phyloP scores from a whole-genome alignment of 768 basidiomycete species.

The Royoungia palumana region DNA sequence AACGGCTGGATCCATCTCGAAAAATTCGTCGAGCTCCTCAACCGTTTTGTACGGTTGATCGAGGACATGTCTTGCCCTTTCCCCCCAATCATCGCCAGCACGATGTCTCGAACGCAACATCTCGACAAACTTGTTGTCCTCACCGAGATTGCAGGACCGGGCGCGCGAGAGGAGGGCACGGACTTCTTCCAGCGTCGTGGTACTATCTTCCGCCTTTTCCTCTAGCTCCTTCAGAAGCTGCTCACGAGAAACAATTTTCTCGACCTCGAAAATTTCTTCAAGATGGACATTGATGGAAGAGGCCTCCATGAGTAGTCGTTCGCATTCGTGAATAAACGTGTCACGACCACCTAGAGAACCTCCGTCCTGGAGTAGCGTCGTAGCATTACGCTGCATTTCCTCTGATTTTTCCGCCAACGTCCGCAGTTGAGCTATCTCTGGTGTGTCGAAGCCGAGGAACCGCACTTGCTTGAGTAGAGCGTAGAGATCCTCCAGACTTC shows the following conservation, averaged over 20 bases:
- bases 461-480: constrained; percentile 69
- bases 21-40: constrained; percentile 71
- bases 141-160: constrained; percentile 57
- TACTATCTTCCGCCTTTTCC: constrained; percentile 63
- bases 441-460: constrained; percentile 77
- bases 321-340: constrained; percentile 64
- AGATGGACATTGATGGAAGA: constrained; percentile 80
- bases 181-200: constrained; percentile 73
- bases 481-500: constrained; percentile 67
- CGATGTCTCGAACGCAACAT: constrained; percentile 60
- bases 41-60: constrained; percentile 71
- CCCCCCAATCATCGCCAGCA: constrained; percentile 77
- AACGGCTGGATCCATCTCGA: constrained; percentile 57
- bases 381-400: constrained; percentile 56
- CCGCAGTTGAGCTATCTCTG: constrained; percentile 62
- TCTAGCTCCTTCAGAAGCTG: constrained; percentile 74
- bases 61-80: constrained; percentile 61
- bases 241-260: constrained; percentile 78
- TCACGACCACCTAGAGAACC: constrained; percentile 46
- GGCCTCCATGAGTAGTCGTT: constrained; percentile 62
- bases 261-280: constrained; percentile 73
- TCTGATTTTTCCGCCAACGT: constrained; percentile 61
- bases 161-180: constrained; percentile 70
- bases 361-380: constrained; percentile 45
- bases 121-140: constrained; percentile 62